phyloP scores from a whole-genome alignment of 495 filamentous ascomycete genomes.

The Extremus antarcticus region DNA sequence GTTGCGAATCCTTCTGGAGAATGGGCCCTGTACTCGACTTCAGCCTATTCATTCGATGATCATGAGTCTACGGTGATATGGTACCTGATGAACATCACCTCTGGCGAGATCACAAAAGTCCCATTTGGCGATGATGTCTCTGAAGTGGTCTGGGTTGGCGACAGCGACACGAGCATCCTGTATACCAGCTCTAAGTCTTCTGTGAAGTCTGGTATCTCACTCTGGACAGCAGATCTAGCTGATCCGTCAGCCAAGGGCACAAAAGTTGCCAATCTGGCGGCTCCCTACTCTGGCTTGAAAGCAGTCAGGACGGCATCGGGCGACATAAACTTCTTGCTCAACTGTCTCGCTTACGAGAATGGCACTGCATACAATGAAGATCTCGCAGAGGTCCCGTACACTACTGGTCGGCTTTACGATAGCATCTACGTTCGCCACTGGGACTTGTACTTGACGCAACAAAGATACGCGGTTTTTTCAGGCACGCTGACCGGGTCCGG shows the following conservation, averaged over 20 bases:
- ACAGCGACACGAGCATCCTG: conserved; percentile 33
- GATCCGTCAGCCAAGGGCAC: neutral
- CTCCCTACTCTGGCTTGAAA: conserved; percentile 20
- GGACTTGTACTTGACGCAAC: conserved; percentile 53
- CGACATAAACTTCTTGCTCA: conserved; percentile 23
- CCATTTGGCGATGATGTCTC: conserved; percentile 36
- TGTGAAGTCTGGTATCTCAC: conserved; percentile 33
- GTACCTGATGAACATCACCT: conserved; percentile 34
- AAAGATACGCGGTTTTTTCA: conserved; percentile 39
- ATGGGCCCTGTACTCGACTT: conserved; percentile 25
- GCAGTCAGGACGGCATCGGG: conserved; percentile 19
- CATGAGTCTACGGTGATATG: conserved; percentile 28
- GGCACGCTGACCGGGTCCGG: conserved; percentile 30
- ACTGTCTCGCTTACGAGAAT: conserved; percentile 42
- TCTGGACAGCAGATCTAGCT: conserved; percentile 32
- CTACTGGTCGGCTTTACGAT: conserved; percentile 56
- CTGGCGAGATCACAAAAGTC: conserved; percentile 30
- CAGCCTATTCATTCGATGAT: conserved; percentile 38
- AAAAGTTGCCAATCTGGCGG: conserved; percentile 17
- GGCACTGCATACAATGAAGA: conserved; percentile 53
- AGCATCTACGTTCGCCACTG: conserved; percentile 67
- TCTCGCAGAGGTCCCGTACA: conserved; percentile 42
- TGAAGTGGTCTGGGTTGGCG: conserved; percentile 36
- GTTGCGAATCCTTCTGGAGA: conserved; percentile 14
- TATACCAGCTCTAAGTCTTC: conserved; percentile 39